Evolutionary conservation across 345 rosid genomes (phyloP), one percentile per base, ranked within the genome.

Genomic region (Eucalyptus curtisii): DNA sequence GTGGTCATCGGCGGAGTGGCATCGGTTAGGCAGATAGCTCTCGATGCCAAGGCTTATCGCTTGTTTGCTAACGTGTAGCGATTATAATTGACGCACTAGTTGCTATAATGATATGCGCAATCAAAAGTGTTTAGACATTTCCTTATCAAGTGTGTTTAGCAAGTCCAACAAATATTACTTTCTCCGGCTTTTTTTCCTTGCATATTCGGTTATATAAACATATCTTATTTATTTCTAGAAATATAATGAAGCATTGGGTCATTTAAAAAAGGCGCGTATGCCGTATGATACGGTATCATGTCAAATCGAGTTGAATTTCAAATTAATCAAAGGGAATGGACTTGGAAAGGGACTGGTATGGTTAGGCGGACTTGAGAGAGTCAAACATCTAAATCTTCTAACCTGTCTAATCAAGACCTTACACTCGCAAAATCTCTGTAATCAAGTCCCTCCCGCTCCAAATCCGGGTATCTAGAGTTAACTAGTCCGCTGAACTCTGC

Each of bases 61-160:
- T 64, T 94, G 61, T 94, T 94, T 82, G 94, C 95, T 49, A 89
- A 94, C 86, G n/a, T 93, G 89, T 92, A 89, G 88, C n/a, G 8
- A 10, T 7, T 16, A 10, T 27, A 33, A 86, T 48, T 30, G 25
- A 27, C 13, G 42, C 42, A 49, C 24, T 12, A 17, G 49, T 42
- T 49, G 9, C 11, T n/a, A 10, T 3, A 22, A 71, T 71, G 10
- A 37, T 37, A 20, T 37, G 27, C 14, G 22, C 45, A 3, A 33
- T 37, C 37, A 3, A n/a, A 6, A 19, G 57, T 8, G 7, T 19
- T 71, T 19, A 10, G 27, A 3, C 22, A 71, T 71, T 71, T 71
- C 27, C 45, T 71, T 37, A 71, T 3, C 7, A 3, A 19, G 81
- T 8, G 27, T 37, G 27, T 37, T 71, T 37, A 71, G 24, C 64